Percentiles rank a stretch among this genome's conserved stretches.
Evolutionary conservation across 2,329 filamentous ascomycete genomes (phyloP).

Genomic region (Coniella lustricola): DNA sequence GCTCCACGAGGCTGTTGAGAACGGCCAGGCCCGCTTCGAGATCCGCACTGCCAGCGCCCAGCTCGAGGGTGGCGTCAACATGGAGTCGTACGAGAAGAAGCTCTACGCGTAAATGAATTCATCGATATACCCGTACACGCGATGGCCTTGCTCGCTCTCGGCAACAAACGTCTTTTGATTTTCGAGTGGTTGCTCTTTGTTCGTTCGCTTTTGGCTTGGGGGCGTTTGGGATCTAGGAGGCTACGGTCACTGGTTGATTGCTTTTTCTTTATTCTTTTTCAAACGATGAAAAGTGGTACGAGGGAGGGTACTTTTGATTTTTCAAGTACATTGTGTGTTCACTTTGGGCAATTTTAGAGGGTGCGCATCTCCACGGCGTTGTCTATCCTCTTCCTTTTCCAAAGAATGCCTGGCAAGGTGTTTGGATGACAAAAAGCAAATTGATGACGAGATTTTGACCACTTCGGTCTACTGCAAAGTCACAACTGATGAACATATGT

Average conservation of each 20-base stretch:
- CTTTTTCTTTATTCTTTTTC: too few relatives aligned
- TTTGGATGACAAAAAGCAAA: too few relatives aligned
- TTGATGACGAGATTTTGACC: too few relatives aligned
- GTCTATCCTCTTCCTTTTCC: slow-evolving; percentile 27
- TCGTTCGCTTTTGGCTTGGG: too few relatives aligned
- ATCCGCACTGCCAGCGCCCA: slow-evolving; percentile 89
- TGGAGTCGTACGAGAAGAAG: slow-evolving; percentile 99
- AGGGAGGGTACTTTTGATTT: not conserved
- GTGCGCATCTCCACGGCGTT: slow-evolving; percentile 26
- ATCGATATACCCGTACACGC: too few relatives aligned
- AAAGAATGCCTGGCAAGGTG: too few relatives aligned
- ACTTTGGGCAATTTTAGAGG: not conserved
- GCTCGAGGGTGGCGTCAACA: slow-evolving; percentile 94
- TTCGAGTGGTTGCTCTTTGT: too few relatives aligned
- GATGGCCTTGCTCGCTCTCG: not conserved
- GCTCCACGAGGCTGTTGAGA: slow-evolving; percentile 67
- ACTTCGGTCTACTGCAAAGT: too few relatives aligned
- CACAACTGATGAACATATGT: too few relatives aligned
- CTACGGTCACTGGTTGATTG: too few relatives aligned
- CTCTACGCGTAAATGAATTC: slow-evolving; percentile 86
- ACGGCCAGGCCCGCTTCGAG: slow-evolving; percentile 82
- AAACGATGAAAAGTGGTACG: too few relatives aligned
- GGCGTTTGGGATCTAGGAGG: too few relatives aligned
- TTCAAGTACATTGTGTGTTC: not conserved
- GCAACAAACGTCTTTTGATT: not conserved